A percentile compares a stretch with the other conserved stretches of the same genome.
phyloP scores from a whole-genome alignment of 345 rosid species.

The Moringa oleifera region DNA sequence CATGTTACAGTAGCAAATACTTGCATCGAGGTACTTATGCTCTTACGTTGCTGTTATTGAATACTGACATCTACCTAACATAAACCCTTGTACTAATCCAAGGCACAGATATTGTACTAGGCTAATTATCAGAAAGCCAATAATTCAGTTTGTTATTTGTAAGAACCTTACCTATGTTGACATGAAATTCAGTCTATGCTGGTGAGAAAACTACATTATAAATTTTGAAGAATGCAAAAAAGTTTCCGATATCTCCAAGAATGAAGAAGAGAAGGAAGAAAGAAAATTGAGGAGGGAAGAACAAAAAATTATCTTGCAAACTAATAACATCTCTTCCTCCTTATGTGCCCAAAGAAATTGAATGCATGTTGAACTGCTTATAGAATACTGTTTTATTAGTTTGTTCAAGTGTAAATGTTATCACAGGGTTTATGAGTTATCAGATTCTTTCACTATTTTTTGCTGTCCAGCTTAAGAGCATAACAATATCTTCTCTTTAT shows the following conservation, averaged over 20 bases:
- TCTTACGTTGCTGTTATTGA: conserved; percentile 1
- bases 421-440: neutral
- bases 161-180: too few species aligned
- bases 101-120: neutral
- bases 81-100: too few species aligned
- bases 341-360: too few species aligned
- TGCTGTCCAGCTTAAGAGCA: conserved; percentile 4
- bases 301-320: too few species aligned
- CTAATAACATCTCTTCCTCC: too few species aligned
- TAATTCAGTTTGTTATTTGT: neutral
- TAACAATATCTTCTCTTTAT: conserved; percentile 10
- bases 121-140: neutral
- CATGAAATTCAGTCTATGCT: too few species aligned
- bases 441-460: conserved; percentile 1
- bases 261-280: too few species aligned
- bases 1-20: conserved; percentile 63
- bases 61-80: neutral
- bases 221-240: too few species aligned
- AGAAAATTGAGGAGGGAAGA: too few species aligned
- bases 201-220: too few species aligned
- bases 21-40: conserved; percentile 63
- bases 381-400: neutral
- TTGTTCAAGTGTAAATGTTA: neutral
- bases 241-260: too few species aligned
- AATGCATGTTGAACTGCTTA: neutral